Conservation (phyloP, 495 filamentous ascomycete species). For the Aspergillus conjunctus region DNA sequence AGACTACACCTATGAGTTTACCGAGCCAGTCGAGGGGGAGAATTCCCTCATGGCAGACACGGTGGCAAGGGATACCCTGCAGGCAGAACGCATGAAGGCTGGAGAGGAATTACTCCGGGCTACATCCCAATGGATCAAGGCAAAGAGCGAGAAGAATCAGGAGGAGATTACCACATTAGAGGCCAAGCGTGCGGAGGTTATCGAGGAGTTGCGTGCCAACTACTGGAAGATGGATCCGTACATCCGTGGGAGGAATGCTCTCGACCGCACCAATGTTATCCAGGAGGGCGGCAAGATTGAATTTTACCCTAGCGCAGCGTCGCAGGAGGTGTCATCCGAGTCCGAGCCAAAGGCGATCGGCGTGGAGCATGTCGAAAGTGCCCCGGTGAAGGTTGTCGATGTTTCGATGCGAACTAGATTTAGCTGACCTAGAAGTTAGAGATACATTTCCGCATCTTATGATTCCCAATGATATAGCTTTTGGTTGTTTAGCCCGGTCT, state of each 20-base stretch:
- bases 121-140: constrained; percentile 69
- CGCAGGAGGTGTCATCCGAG: constrained; percentile 8
- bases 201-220: constrained; percentile 64
- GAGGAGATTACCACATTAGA: constrained; percentile 43
- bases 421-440: not conserved
- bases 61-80: constrained; percentile 58
- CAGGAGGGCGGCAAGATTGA: constrained; percentile 62
- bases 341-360: constrained; percentile 30
- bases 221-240: constrained; percentile 86
- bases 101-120: constrained; percentile 67
- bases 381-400: constrained; percentile 17
- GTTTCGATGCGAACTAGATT: constrained; percentile 5
- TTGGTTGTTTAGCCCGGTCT: constrained; percentile 4
- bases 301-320: constrained; percentile 55
- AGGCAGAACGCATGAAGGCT: constrained; percentile 57
- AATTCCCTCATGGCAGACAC: constrained; percentile 70
- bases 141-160: constrained; percentile 40
- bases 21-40: constrained; percentile 73
- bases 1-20: constrained; percentile 77
- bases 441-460: constrained; percentile 17
- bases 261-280: constrained; percentile 72
- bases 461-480: constrained; percentile 17
- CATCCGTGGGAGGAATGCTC: constrained; percentile 65
- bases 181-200: constrained; percentile 59
- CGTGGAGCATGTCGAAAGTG: constrained; percentile 35